A percentile compares a stretch with the other conserved stretches of the same genome.
Conservation (phyloP, 78 protist species). For the Dictyostelium intermedium region DNA sequence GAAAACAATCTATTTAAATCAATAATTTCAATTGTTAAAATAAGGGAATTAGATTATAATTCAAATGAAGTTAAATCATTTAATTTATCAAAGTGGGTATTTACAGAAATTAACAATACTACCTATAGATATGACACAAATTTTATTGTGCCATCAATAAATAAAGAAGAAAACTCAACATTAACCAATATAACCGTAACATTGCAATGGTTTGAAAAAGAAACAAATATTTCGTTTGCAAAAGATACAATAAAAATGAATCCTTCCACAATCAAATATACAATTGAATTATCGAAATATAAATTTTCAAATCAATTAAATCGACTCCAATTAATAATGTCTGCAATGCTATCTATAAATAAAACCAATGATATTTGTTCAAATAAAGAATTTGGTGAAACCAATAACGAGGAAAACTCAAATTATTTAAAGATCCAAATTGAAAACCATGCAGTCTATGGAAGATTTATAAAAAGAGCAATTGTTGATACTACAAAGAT, state of each 20-base stretch:
- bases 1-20: background rate
- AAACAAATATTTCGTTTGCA: background rate
- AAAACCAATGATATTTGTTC: background rate
- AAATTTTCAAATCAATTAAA: no score
- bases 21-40: background rate
- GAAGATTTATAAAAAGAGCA: background rate
- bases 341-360: background rate
- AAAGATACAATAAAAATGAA: background rate
- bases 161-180: no score
- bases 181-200: background rate
- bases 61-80: no score
- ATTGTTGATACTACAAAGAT: background rate
- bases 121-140: no score
- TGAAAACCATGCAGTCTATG: background rate
- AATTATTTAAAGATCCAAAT: background rate
- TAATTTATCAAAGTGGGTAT: no score
- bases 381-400: background rate
- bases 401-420: background rate
- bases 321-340: background rate
- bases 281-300: background rate
- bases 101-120: no score
- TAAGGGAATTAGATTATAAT: no score
- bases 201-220: background rate
- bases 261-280: background rate
- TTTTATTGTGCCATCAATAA: no score